These are phyloP conservation scores for Peronosclerospora sorghi DNA, from an alignment of 352 stramenopile species.

Conservation along the genomic window DNA sequence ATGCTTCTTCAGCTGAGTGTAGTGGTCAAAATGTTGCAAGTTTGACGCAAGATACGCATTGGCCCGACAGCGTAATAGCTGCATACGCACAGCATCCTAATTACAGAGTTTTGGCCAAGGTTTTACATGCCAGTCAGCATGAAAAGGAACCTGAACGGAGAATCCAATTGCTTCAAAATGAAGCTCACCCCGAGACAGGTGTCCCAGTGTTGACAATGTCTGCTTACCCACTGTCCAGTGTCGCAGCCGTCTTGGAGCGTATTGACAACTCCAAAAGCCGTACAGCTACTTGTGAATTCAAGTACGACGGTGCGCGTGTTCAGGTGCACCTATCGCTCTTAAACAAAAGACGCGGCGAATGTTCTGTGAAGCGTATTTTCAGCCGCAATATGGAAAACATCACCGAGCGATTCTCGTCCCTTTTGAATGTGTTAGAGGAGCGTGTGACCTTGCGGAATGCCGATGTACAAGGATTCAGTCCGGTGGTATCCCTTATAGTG, in stretches of 20 bases:
- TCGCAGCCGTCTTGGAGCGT: slow-evolving; percentile 36
- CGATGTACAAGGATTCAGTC: background rate
- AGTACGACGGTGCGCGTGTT: slow-evolving; percentile 75
- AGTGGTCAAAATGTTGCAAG: background rate
- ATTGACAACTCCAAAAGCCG: slow-evolving; percentile 24
- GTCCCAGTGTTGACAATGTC: slow-evolving; percentile 73
- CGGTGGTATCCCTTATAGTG: slow-evolving; percentile 36
- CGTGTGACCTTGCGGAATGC: slow-evolving; percentile 11
- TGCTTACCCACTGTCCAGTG: slow-evolving; percentile 55
- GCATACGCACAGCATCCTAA: slow-evolving; percentile 65
- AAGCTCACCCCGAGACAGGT: slow-evolving; percentile 32
- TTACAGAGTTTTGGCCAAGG: slow-evolving; percentile 35
- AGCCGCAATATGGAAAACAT: slow-evolving; percentile 80
- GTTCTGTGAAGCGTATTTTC: slow-evolving; percentile 40
- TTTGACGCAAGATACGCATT: slow-evolving; percentile 19
- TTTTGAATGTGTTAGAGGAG: slow-evolving; percentile 33
- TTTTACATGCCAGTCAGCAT: slow-evolving; percentile 25
- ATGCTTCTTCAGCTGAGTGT: background rate
- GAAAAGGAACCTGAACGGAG: slow-evolving; percentile 14
- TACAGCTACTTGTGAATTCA: slow-evolving; percentile 63
- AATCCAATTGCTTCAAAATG: slow-evolving; percentile 19
- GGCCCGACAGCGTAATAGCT: slow-evolving; percentile 48
- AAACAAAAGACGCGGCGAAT: background rate
- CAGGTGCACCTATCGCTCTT: slow-evolving; percentile 48
- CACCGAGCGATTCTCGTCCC: slow-evolving; percentile 49